Percentiles rank a stretch among this genome's conserved stretches.
Conservation (phyloP, 768 basidiomycete species). For the Boletus rufocinnamomeus region DNA sequence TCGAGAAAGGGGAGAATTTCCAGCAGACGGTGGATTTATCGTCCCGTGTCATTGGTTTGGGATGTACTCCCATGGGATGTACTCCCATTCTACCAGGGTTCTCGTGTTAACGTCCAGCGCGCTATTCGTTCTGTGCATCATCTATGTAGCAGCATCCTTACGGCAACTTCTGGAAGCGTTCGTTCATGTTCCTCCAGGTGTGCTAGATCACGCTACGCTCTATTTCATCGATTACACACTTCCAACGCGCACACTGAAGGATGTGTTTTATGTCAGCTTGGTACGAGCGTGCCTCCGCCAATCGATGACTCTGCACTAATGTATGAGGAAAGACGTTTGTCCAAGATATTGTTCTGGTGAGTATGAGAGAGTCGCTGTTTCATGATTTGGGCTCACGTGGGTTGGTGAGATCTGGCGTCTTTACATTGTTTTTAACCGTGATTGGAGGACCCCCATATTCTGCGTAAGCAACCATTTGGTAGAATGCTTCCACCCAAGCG, state of each 20-base stretch:
- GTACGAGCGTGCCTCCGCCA: neutral
- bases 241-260: slow-evolving; percentile 18
- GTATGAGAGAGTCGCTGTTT: neutral
- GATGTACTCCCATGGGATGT: too few relatives aligned
- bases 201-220: slow-evolving; percentile 9
- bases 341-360: slow-evolving; percentile 21
- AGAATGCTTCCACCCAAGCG: neutral
- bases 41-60: neutral
- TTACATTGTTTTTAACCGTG: slow-evolving; percentile 23
- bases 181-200: slow-evolving; percentile 11
- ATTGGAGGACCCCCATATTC: slow-evolving; percentile 22
- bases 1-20: neutral
- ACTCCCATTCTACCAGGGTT: slow-evolving; percentile 7
- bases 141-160: slow-evolving; percentile 17
- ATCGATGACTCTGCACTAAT: neutral
- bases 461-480: slow-evolving; percentile 13
- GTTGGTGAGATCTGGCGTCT: slow-evolving; percentile 24
- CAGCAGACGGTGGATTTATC: slow-evolving; percentile 5
- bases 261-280: slow-evolving; percentile 17
- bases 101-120: slow-evolving; percentile 16
- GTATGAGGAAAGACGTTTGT: slow-evolving; percentile 11
- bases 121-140: slow-evolving; percentile 14
- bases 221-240: slow-evolving; percentile 14
- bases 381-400: neutral
- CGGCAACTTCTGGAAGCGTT: slow-evolving; percentile 20